Evolutionary conservation across 2,329 filamentous ascomycete species (phyloP).

Genomic region (Ophiostoma triangulosporum): DNA sequence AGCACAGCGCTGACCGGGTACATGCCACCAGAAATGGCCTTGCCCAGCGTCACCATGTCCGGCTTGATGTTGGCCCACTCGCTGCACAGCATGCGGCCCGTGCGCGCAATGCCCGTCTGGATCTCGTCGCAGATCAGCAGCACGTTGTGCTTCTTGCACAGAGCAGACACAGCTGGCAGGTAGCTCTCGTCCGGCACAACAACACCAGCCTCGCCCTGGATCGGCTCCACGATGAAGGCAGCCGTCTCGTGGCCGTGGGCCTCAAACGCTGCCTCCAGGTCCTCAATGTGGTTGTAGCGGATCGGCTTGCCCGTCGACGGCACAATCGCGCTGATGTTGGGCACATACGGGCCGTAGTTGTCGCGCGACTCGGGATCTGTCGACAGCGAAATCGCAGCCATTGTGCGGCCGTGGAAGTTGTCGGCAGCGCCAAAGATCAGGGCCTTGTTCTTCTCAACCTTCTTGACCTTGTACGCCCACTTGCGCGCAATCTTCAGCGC

Average conservation of each 20-base stretch:
- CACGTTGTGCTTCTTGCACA: slow-evolving; percentile 92
- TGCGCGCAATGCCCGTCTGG: slow-evolving; percentile 92
- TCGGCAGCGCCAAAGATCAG: slow-evolving; percentile 72
- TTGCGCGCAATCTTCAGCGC: slow-evolving; percentile 92
- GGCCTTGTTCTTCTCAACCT: slow-evolving; percentile 71
- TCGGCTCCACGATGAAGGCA: slow-evolving; percentile 88
- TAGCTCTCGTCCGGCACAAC: slow-evolving; percentile 89
- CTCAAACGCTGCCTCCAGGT: slow-evolving; percentile 67
- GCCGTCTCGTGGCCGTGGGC: slow-evolving; percentile 73
- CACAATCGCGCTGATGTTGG: slow-evolving; percentile 64
- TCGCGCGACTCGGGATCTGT: slow-evolving; percentile 90
- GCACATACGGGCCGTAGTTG: slow-evolving; percentile 94
- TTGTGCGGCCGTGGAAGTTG: slow-evolving; percentile 97
- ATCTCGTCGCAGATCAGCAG: slow-evolving; percentile 97
- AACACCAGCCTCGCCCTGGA: slow-evolving; percentile 94
- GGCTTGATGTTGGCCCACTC: slow-evolving; percentile 94
- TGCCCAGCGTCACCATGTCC: slow-evolving; percentile 86
- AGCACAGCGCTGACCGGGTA: slow-evolving; percentile 96
- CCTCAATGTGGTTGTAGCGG: slow-evolving; percentile 72
- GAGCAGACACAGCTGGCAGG: slow-evolving; percentile 60
- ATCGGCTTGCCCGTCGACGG: slow-evolving; percentile 68
- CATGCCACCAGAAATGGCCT: slow-evolving; percentile 96
- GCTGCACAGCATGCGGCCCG: slow-evolving; percentile 83
- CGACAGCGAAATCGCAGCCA: slow-evolving; percentile 90
- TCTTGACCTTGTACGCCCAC: slow-evolving; percentile 96